Evolutionary conservation across 2,329 filamentous ascomycete genomes (phyloP).

Genomic region (Fusarium avenaceum): DNA sequence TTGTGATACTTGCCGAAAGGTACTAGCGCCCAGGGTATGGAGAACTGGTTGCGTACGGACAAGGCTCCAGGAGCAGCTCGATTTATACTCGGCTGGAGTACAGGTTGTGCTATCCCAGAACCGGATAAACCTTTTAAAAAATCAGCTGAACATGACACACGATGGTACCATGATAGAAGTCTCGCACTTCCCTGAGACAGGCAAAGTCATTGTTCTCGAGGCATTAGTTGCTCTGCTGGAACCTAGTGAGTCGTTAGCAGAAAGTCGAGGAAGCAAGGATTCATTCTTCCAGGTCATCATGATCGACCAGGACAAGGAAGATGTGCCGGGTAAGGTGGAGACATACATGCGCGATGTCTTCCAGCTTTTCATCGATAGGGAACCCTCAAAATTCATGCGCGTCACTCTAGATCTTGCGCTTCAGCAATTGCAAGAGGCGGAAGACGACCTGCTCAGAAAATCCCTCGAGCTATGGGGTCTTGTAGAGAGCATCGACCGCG

Average conservation of each 20-base stretch:
- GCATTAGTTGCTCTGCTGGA: conserved; percentile 53
- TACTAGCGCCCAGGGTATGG: conserved; percentile 75
- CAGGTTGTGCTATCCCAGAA: conserved; percentile 73
- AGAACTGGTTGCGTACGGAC: conserved; percentile 73
- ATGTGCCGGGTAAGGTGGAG: conserved; percentile 71
- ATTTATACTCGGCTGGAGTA: conserved; percentile 73
- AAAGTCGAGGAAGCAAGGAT: conserved; percentile 53
- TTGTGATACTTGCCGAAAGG: conserved; percentile 73
- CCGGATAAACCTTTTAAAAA: conserved; percentile 68
- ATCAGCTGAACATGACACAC: conserved; percentile 62
- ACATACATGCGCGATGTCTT: conserved; percentile 71
- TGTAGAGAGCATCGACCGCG: conserved; percentile 74
- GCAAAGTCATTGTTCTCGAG: conserved; percentile 58
- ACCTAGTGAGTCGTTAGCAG: conserved; percentile 55
- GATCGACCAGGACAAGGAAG: conserved; percentile 72
- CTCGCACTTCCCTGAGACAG: conserved; percentile 69
- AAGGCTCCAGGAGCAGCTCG: conserved; percentile 71
- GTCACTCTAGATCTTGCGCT: conserved; percentile 69
- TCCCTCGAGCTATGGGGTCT: conserved; percentile 75
- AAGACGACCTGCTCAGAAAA: conserved; percentile 68
- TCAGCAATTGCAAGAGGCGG: conserved; percentile 60
- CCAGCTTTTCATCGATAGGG: conserved; percentile 69
- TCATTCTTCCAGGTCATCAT: conserved; percentile 62
- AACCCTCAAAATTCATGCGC: conserved; percentile 71
- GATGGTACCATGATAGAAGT: conserved; percentile 67